These are phyloP conservation scores for Trichomonas vaginalis DNA, from an alignment of 208 protist genomes.

Conservation along the genomic window DNA sequence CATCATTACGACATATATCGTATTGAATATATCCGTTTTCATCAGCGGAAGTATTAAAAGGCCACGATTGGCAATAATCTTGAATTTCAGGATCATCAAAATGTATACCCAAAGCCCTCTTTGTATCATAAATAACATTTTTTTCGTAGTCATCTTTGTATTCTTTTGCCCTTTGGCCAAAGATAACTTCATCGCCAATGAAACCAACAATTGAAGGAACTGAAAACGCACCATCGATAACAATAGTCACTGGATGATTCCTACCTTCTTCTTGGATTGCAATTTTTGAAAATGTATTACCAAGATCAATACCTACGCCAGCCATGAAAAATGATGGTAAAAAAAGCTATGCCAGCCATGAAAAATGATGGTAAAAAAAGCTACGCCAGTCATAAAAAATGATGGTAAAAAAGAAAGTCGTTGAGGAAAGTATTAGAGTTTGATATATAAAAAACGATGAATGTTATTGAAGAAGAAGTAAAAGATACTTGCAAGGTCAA, in stretches of 20 bases:
- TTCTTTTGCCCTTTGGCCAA: constrained; percentile 52
- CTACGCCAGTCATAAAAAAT: too few relatives aligned
- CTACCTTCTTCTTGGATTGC: constrained; percentile 46
- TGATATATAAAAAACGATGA: too few relatives aligned
- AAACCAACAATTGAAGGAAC: constrained; percentile 49
- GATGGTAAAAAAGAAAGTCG: too few relatives aligned
- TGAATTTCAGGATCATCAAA: constrained; percentile 50
- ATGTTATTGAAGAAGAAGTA: too few relatives aligned
- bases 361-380: too few relatives aligned
- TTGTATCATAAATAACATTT: constrained; percentile 73
- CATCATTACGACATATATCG: constrained; percentile 54
- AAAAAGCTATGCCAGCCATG: too few relatives aligned
- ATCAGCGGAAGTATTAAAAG: constrained; percentile 60
- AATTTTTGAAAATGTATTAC: constrained; percentile 55
- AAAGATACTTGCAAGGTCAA: too few relatives aligned
- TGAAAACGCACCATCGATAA: constrained; percentile 48
- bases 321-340: too few relatives aligned
- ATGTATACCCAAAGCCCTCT: constrained; percentile 62
- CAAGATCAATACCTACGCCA: constrained; percentile 45
- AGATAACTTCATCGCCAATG: constrained; percentile 43
- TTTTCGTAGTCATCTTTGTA: constrained; percentile 59
- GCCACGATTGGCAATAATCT: constrained; percentile 58
- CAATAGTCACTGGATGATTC: constrained; percentile 62
- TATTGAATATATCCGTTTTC: constrained; percentile 51
- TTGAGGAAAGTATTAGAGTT: too few relatives aligned